phyloP scores from a whole-genome alignment of 805 yeast species.

The Scheffersomyces ergatensis region DNA sequence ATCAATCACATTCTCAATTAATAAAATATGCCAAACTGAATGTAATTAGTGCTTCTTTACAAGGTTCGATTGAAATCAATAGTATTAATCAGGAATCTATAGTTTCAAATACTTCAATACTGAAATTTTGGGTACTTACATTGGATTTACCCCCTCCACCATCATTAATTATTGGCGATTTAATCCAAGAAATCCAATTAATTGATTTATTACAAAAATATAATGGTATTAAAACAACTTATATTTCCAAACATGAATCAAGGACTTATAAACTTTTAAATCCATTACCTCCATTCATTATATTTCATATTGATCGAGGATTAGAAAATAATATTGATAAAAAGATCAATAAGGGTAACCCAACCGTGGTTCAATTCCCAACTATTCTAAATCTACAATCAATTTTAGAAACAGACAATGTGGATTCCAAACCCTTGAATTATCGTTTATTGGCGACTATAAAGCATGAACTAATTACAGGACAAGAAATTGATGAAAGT shows the following conservation, averaged over 20 bases:
- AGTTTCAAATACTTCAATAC: neutral
- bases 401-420: conserved; percentile 15
- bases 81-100: conserved; percentile 3
- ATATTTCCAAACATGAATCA: conserved; percentile 29
- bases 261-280: conserved; percentile 36
- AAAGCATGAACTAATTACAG: conserved; percentile 11
- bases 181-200: conserved; percentile 5
- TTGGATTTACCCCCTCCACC: conserved; percentile 62
- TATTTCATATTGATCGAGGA: conserved; percentile 55
- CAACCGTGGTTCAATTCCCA: conserved; percentile 64
- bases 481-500: conserved; percentile 12
- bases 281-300: conserved; percentile 50
- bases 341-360: conserved; percentile 16
- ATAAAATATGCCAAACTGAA: conserved; percentile 5
- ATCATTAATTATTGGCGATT: conserved; percentile 15
- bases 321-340: conserved; percentile 12
- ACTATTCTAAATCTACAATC: conserved; percentile 37
- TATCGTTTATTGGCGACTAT: conserved; percentile 34
- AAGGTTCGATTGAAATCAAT: conserved; percentile 47
- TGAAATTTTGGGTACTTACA: conserved; percentile 51
- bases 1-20: conserved; percentile 34
- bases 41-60: conserved; percentile 39
- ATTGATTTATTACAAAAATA: conserved; percentile 33
- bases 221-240: conserved; percentile 25
- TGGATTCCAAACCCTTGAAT: conserved; percentile 9